Percentiles rank a stretch among this genome's conserved stretches.
These are phyloP conservation scores for Globisporangium paroecandrum DNA, from an alignment of 352 stramenopile species.

Conservation along the genomic window DNA sequence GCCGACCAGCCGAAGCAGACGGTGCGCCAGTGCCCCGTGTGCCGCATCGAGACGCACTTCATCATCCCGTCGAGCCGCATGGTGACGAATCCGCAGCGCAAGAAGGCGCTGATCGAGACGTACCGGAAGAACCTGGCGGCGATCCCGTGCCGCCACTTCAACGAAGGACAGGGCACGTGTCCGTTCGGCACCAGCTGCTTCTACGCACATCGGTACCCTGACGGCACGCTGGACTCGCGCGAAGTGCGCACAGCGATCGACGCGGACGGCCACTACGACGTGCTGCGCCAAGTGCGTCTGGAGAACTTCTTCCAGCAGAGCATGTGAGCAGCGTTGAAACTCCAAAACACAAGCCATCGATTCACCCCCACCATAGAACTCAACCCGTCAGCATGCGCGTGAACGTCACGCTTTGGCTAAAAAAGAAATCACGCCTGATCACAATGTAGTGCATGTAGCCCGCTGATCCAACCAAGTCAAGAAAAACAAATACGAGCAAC, in stretches of 20 bases:
- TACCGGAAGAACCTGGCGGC: constrained; percentile 73
- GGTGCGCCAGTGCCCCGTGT: constrained; percentile 74
- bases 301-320: constrained; percentile 56
- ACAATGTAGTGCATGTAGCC: not conserved
- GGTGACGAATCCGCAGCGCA: constrained; percentile 59
- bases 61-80: constrained; percentile 84
- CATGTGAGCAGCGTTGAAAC: constrained; percentile 5
- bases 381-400: not conserved
- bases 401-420: not conserved
- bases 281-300: constrained; percentile 68
- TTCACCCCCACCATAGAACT: not conserved
- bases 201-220: constrained; percentile 73
- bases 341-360: not conserved
- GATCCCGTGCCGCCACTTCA: constrained; percentile 83
- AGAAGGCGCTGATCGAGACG: constrained; percentile 60
- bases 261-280: constrained; percentile 69
- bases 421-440: not conserved
- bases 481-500: not conserved
- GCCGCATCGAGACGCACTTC: constrained; percentile 75
- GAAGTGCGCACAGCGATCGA: constrained; percentile 72
- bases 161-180: constrained; percentile 76
- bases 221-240: constrained; percentile 56
- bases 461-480: not conserved
- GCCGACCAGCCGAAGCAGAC: constrained; percentile 72
- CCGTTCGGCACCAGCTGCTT: constrained; percentile 87